phyloP scores from a whole-genome alignment of 768 basidiomycete species.

The Sarcomyxa edulis region DNA sequence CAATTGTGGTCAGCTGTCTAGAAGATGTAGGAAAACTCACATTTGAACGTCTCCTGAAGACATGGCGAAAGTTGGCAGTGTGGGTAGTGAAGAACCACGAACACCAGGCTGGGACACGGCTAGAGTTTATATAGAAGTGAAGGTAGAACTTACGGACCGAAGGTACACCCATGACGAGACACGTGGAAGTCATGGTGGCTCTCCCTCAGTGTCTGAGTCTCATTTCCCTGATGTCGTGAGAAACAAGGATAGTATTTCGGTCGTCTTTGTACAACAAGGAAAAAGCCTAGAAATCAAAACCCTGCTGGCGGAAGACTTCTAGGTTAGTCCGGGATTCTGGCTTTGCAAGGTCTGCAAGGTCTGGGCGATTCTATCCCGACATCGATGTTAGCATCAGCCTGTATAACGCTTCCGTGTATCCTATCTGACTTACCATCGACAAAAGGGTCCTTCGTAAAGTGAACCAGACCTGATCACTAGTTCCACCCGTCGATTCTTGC shows the following conservation, averaged over 20 bases:
- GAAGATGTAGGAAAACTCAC: too few relatives aligned
- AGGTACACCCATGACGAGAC: too few relatives aligned
- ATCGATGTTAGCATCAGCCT: constrained; percentile 5
- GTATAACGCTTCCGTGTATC: too few relatives aligned
- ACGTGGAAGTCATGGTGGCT: too few relatives aligned
- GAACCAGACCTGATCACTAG: constrained; percentile 84
- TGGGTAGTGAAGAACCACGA: background rate
- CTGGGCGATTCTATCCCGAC: constrained; percentile 59
- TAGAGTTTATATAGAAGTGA: too few relatives aligned
- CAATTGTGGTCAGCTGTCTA: too few relatives aligned
- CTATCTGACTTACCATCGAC: constrained; percentile 57
- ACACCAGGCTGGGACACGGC: too few relatives aligned
- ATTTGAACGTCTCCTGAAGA: constrained; percentile 52
- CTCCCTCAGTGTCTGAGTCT: too few relatives aligned
- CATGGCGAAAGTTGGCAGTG: constrained; percentile 29
- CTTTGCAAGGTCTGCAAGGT: constrained; percentile 75
- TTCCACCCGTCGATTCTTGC: constrained; percentile 66
- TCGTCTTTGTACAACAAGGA: too few relatives aligned
- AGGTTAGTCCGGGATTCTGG: constrained; percentile 57
- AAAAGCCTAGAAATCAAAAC: constrained; percentile 90
- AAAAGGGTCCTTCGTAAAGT: constrained; percentile 80
- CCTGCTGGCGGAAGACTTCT: constrained; percentile 71
- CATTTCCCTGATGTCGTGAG: too few relatives aligned
- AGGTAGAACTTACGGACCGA: too few relatives aligned
- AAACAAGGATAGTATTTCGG: too few relatives aligned